Base-by-base conservation (phyloP, 352 stramenopile genomes). In the Phytophthora quininea region DNA sequence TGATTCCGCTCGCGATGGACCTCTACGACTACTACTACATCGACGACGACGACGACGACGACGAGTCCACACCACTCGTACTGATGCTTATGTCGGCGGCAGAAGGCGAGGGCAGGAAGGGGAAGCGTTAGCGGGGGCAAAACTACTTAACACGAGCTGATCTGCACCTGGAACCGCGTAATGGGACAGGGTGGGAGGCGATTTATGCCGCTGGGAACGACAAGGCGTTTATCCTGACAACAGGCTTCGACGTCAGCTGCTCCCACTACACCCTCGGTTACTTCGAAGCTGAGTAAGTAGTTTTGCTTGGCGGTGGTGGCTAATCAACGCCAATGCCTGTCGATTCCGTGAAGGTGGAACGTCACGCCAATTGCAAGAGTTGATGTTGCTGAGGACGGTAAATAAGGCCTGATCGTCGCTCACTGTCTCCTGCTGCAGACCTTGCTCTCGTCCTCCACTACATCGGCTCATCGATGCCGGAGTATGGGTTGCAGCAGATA, bases 361-460 rank as follows among this genome's bases (percentile, higher is more conserved):
- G 24, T 12, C 3, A 31, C 40, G 15, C 32, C 52, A n/a, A 51
- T 67, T 49, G 42, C 51, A 15, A 45, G 51, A 4, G 3, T 1
- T 37, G 59, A 67, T 51, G 51, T 67, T 32, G 30, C 57, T 9
- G 32, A 58, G 1, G 24, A 33, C 15, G 58, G 54, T 52, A 1
- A 55, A 54, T 9, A 47, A 47, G 58, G 31, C 40, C 54, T 4
- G 29, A 12, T 9, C 65, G 59, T 0, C 58, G 58, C 11, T 65
- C 53, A 9, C 49, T 73, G 2, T 32, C 29, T 29, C 10, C 59
- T 15, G 19, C 19, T n/a, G 59, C 14, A 10, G 54, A 19, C 5
- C 55, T 74, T 27, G 54, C 24, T 0, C 43, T 73, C 11, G 66
- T 69, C 3, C 66, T 69, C 3, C 66, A 73, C 9, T 69, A 46